Evolutionary conservation across 371 early-diverging fungal genomes (phyloP), one percentile per base, ranked within the genome.

Genomic region (Mucor sp.): DNA sequence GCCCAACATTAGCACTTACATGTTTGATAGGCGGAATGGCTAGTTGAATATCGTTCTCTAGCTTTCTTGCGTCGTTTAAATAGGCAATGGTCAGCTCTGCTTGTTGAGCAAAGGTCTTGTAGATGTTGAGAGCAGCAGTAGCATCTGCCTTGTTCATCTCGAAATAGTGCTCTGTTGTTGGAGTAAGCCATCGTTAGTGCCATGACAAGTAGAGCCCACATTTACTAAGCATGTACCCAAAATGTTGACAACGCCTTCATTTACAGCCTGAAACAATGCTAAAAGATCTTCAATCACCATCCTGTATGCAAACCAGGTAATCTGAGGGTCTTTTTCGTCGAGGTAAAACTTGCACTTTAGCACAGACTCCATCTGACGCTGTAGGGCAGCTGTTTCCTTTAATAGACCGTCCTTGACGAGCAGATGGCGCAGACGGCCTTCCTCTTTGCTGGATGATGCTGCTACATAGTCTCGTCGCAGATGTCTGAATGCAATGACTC

Each of bases 201-300:
- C 21, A 21, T 21, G 19, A n/a, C n/a, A n/a, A n/a, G n/a, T n/a
- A n/a, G n/a, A n/a, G 11, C 37, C 25, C 25, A 23, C 25, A 44
- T 19, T 30, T 6, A 30, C 6, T 21, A 35, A 15, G 30, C 19
- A 19, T 6, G 41, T 48, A 91, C 94, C 89, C 61, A 97, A 84
- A 65, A 96, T 91, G 69, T 94, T 91, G 72, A 97, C 91, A 21
- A 95, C 91, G n/a, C 92, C 96, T 76, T 95, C 95, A 76, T 96
- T 97, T 77, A 95, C 84, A 14, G 93, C 84, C 74, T 95, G 93
- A 76, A 96, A 96, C 28, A 97, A 77, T 23, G 87, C 82, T 58
- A 97, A 81, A 74, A 94, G 79, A 66, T 97, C 98, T 21, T 91
- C 89, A 37, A 96, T 79, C 12, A 94, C 75, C 69, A 97, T 76